A percentile compares a stretch with the other conserved stretches of the same genome.
Conservation (phyloP, 2,329 filamentous ascomycete species). For the Monosporascus sp. region DNA sequence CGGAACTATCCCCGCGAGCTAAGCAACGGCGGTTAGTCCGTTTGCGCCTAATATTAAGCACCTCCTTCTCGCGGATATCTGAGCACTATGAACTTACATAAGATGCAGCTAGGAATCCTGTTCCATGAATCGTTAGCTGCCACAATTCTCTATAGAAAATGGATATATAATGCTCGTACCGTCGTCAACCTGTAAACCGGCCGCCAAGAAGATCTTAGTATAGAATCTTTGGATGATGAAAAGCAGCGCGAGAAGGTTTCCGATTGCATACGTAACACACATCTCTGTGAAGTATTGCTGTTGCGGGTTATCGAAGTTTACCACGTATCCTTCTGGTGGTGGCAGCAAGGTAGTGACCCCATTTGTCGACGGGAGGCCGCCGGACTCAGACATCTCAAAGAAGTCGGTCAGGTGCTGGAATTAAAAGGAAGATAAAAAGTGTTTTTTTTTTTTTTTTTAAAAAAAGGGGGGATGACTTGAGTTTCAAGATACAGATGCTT, state of each 20-base stretch:
- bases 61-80: neutral
- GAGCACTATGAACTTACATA: neutral
- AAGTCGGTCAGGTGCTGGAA: too few species aligned
- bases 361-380: neutral
- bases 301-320: conserved; percentile 6
- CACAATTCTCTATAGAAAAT: neutral
- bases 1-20: neutral
- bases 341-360: conserved; percentile 1
- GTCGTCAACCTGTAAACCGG: conserved; percentile 4
- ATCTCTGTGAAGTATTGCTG: neutral
- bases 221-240: conserved; percentile 4
- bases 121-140: too few species aligned
- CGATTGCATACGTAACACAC: neutral
- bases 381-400: too few species aligned
- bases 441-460: too few species aligned
- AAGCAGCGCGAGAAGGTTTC: neutral
- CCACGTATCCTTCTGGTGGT: conserved; percentile 4
- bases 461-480: too few species aligned
- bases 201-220: neutral
- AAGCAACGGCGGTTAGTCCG: neutral
- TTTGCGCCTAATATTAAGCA: neutral
- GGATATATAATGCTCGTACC: neutral
- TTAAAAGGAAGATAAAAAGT: too few species aligned
- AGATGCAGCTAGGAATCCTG: neutral
- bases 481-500: too few species aligned